Conservation (phyloP, 1,284 basidiomycete genomes). For the Heterobasidion parviporum region DNA sequence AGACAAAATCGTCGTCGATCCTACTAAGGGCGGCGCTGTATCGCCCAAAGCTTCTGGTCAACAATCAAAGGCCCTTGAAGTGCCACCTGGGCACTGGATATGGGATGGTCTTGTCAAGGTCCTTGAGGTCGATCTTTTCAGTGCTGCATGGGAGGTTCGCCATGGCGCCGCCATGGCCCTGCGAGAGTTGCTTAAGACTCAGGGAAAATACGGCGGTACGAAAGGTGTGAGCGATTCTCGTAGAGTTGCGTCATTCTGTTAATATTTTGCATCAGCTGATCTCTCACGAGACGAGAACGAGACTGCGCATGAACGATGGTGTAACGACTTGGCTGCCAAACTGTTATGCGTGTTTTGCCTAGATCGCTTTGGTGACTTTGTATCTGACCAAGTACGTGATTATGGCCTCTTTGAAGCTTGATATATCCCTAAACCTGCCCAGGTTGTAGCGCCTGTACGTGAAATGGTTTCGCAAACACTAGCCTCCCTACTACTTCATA, state of each 20-base stretch:
- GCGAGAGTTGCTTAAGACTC: constrained; percentile 81
- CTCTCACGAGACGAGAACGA: constrained; percentile 49
- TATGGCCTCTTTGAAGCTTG: not conserved
- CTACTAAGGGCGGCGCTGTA: constrained; percentile 74
- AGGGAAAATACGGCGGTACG: constrained; percentile 82
- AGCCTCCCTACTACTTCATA: constrained; percentile 82
- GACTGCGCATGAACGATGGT: constrained; percentile 75
- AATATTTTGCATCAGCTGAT: constrained; percentile 30
- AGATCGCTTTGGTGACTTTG: constrained; percentile 96
- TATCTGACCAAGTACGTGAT: constrained; percentile 73
- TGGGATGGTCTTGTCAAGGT: constrained; percentile 84
- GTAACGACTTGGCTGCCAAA: constrained; percentile 81
- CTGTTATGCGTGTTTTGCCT: constrained; percentile 90
- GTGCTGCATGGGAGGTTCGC: constrained; percentile 86
- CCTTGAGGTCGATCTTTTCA: constrained; percentile 82
- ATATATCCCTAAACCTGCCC: not conserved
- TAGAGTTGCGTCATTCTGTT: constrained; percentile 14
- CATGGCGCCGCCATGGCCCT: constrained; percentile 93
- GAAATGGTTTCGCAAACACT: constrained; percentile 96
- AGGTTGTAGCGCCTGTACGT: constrained; percentile 94
- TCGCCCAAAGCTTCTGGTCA: constrained; percentile 60
- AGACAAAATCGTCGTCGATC: constrained; percentile 72
- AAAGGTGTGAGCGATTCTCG: constrained; percentile 35
- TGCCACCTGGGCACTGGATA: constrained; percentile 72
- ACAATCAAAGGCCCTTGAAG: constrained; percentile 67